phyloP scores from a whole-genome alignment of 805 yeast species.

The Candida xiaguanensis region DNA sequence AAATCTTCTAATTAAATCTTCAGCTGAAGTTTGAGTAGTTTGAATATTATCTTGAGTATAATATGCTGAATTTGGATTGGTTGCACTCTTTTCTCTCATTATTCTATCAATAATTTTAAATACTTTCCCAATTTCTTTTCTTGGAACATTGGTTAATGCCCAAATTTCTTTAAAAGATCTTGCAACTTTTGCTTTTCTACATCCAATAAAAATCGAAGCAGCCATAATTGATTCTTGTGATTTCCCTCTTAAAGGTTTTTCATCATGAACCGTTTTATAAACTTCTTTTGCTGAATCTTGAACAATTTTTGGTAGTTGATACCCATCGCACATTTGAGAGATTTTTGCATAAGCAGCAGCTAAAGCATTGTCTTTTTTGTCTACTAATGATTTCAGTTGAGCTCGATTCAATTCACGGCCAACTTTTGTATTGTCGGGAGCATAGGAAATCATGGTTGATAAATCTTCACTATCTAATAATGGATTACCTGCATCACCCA shows the following conservation, averaged over 20 bases:
- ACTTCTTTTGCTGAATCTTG: slow-evolving; percentile 98
- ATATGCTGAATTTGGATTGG: slow-evolving; percentile 37
- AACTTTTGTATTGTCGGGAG: slow-evolving; percentile 75
- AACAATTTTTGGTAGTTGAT: slow-evolving; percentile 88
- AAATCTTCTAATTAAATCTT: slow-evolving; percentile 90
- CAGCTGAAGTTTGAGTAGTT: slow-evolving; percentile 87
- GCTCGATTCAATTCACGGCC: slow-evolving; percentile 92
- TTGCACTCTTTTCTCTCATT: slow-evolving; percentile 53
- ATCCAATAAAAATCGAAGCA: slow-evolving; percentile 90
- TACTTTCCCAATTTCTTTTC: slow-evolving; percentile 90
- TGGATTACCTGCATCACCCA: slow-evolving; percentile 95
- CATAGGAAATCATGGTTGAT: slow-evolving; percentile 86
- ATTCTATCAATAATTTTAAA: slow-evolving; percentile 72
- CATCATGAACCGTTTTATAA: slow-evolving; percentile 86
- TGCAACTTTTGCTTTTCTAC: slow-evolving; percentile 89
- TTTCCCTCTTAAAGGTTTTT: slow-evolving; percentile 80
- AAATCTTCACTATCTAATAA: slow-evolving; percentile 86
- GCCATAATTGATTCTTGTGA: slow-evolving; percentile 95
- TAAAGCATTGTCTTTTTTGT: slow-evolving; percentile 81
- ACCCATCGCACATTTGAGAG: slow-evolving; percentile 96
- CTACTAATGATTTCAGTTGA: slow-evolving; percentile 80
- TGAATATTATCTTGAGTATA: slow-evolving; percentile 49
- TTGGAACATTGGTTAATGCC: slow-evolving; percentile 89
- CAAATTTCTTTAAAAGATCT: slow-evolving; percentile 95
- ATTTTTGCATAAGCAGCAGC: slow-evolving; percentile 88